A percentile compares a stretch with the other conserved stretches of the same genome.
Conservation (phyloP, 345 rosid species). For the Viola odorata region DNA sequence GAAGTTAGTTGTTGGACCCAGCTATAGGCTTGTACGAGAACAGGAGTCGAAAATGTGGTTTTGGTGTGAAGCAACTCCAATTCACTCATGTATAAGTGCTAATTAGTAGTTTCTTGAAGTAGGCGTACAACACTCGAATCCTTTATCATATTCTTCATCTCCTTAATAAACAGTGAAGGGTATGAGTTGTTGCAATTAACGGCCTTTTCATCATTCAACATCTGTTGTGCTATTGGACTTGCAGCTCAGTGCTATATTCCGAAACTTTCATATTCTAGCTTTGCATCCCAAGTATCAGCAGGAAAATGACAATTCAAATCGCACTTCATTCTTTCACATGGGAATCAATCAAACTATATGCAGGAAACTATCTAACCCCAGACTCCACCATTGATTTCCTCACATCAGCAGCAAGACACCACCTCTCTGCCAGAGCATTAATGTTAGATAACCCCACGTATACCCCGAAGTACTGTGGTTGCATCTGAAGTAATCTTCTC, state of each 20-base stretch:
- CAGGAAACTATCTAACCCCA: constrained; percentile 21
- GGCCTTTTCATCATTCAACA: no score
- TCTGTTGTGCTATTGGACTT: no score
- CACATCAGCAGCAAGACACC: constrained; percentile 48
- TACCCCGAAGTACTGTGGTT: constrained; percentile 45
- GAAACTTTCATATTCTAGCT: no score
- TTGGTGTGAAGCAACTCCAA: constrained; percentile 24
- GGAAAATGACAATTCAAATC: no score
- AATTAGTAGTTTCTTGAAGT: constrained; percentile 19
- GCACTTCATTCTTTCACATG: no score
- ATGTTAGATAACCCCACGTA: constrained; percentile 44
- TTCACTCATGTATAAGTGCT: constrained; percentile 30
- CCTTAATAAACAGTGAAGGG: neutral
- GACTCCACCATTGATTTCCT: constrained; percentile 44
- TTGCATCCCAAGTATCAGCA: no score
- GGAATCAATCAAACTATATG: neutral
- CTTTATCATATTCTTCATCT: constrained; percentile 26
- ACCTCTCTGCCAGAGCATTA: constrained; percentile 40
- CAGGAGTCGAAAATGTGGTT: neutral
- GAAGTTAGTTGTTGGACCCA: constrained; percentile 12
- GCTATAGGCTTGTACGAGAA: constrained; percentile 22
- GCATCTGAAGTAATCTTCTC: constrained; percentile 38
- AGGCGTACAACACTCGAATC: constrained; percentile 31
- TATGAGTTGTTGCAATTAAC: no score
- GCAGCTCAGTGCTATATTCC: neutral